These are phyloP conservation scores for Acidomyces sp. DNA, from an alignment of 495 filamentous ascomycete species.

Conservation along the genomic window DNA sequence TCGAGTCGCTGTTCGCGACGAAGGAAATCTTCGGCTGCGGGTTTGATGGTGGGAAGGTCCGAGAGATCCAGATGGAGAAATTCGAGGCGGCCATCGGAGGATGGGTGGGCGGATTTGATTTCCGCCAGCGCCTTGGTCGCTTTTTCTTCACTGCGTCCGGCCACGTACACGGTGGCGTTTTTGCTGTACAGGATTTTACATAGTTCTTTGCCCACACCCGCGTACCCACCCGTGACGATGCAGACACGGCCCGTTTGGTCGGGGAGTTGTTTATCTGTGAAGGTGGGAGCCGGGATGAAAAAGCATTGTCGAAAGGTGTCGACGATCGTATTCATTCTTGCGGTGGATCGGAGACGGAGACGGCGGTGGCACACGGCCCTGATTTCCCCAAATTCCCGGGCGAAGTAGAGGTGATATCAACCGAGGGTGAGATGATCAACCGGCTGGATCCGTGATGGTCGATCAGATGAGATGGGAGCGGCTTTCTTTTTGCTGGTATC, in stretches of 20 bases:
- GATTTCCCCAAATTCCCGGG: too few relatives aligned
- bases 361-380: too few relatives aligned
- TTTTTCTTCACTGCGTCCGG: slow-evolving; percentile 34
- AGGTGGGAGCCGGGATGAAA: slow-evolving; percentile 12
- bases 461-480: too few relatives aligned
- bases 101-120: slow-evolving; percentile 19
- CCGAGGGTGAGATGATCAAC: too few relatives aligned
- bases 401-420: too few relatives aligned
- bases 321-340: too few relatives aligned
- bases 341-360: too few relatives aligned
- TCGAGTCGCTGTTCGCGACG: slow-evolving; percentile 32
- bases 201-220: slow-evolving; percentile 39
- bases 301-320: slow-evolving; percentile 11
- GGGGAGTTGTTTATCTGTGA: slow-evolving; percentile 18
- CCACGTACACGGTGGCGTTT: slow-evolving; percentile 40
- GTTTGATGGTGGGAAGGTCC: slow-evolving; percentile 36
- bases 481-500: too few relatives aligned
- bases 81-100: slow-evolving; percentile 27
- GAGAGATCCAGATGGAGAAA: slow-evolving; percentile 34
- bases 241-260: slow-evolving; percentile 22
- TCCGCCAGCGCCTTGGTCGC: slow-evolving; percentile 27
- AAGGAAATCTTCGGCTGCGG: slow-evolving; percentile 32
- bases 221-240: slow-evolving; percentile 40
- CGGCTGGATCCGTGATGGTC: too few relatives aligned
- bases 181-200: slow-evolving; percentile 34